phyloP scores from a whole-genome alignment of 805 yeast species.

The Starmerella asiatica region DNA sequence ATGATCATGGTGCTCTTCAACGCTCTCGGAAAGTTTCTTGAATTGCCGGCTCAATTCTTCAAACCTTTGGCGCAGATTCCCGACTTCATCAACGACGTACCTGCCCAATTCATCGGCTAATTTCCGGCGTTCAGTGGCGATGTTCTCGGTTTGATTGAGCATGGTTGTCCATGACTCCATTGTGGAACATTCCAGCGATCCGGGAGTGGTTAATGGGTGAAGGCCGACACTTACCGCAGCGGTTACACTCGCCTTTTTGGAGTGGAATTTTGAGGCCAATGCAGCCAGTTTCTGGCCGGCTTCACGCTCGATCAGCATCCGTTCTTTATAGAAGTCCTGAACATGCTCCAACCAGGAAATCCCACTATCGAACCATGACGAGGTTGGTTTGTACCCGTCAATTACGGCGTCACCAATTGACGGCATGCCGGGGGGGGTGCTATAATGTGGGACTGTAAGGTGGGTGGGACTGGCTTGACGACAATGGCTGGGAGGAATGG shows the following conservation, averaged over 20 bases:
- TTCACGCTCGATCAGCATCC: slow-evolving; percentile 72
- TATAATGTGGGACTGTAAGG: not conserved
- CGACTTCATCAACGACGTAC: slow-evolving; percentile 49
- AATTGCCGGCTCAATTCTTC: slow-evolving; percentile 44
- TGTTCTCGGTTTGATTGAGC: slow-evolving; percentile 65
- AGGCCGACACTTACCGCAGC: slow-evolving; percentile 77
- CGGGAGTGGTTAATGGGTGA: slow-evolving; percentile 81
- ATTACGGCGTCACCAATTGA: slow-evolving; percentile 25
- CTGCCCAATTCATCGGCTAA: slow-evolving; percentile 47
- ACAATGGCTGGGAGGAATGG: not conserved
- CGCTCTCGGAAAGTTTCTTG: slow-evolving; percentile 44
- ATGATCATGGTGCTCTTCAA: slow-evolving; percentile 35
- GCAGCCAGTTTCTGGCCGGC: slow-evolving; percentile 55
- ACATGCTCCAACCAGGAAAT: slow-evolving; percentile 64
- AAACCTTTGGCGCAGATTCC: slow-evolving; percentile 40
- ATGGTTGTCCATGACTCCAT: slow-evolving; percentile 85
- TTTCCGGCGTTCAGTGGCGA: slow-evolving; percentile 51
- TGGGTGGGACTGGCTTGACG: not conserved
- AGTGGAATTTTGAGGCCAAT: slow-evolving; percentile 55
- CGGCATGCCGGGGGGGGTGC: slow-evolving; percentile 2
- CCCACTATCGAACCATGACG: slow-evolving; percentile 61
- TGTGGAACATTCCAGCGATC: slow-evolving; percentile 78
- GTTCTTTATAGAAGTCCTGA: slow-evolving; percentile 69
- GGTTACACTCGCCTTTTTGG: slow-evolving; percentile 57
- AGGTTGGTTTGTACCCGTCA: slow-evolving; percentile 66